phyloP scores from a whole-genome alignment of 2,329 filamentous ascomycete genomes.

The Phoma sp. region DNA sequence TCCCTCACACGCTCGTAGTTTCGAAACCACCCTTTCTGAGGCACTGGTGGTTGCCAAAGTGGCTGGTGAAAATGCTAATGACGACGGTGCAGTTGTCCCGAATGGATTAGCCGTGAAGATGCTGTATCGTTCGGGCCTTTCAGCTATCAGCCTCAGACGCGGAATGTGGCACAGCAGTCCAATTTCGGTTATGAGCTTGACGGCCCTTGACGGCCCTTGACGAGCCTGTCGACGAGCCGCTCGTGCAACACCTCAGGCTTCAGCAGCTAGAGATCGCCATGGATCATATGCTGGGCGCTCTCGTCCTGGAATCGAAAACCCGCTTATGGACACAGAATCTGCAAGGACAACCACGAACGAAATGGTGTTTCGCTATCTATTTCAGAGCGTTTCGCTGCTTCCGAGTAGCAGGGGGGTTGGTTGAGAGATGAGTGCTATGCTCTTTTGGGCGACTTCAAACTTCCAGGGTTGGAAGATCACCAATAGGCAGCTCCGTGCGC shows the following conservation, averaged over 20 bases:
- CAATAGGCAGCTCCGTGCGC: conserved; percentile 12
- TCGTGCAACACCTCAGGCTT: conserved; percentile 21
- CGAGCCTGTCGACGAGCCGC: conserved; percentile 21
- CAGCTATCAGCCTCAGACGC: conserved; percentile 27
- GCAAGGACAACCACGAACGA: conserved; percentile 7
- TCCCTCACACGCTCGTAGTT: background rate
- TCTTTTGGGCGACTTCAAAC: too few relatives aligned
- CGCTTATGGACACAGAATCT: background rate
- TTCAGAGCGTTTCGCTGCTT: conserved; percentile 13
- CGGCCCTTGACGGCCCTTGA: too few relatives aligned
- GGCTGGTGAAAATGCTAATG: conserved; percentile 1
- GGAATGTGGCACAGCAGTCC: conserved; percentile 32
- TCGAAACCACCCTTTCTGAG: conserved; percentile 12
- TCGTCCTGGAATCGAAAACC: background rate
- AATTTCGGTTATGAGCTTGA: background rate
- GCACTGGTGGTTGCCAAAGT: conserved; percentile 7
- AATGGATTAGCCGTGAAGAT: background rate
- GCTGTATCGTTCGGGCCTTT: background rate
- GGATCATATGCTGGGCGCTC: background rate
- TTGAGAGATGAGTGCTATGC: conserved; percentile 31
- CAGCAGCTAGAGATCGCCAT: background rate
- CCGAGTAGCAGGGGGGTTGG: conserved; percentile 21
- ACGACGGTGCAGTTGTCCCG: conserved; percentile 2
- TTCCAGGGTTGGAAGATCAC: background rate
- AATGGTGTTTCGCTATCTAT: conserved; percentile 12